A percentile compares a stretch with the other conserved stretches of the same genome.
Evolutionary conservation across 1,284 basidiomycete genomes (phyloP).

Genomic region (Microstroma glucosiphilum): DNA sequence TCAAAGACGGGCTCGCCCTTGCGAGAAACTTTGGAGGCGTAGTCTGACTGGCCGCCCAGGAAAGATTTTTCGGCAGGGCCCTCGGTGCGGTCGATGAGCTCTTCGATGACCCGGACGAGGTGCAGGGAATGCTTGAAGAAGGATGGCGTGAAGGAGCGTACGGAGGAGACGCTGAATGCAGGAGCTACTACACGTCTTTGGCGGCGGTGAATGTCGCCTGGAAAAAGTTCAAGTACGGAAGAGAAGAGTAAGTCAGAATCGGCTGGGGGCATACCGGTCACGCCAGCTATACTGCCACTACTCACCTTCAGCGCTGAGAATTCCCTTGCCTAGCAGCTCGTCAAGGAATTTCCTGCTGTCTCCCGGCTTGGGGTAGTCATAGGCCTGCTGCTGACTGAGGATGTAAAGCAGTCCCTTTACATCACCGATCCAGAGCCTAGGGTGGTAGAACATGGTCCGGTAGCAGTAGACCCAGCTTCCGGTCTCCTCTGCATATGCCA

Average conservation of each 20-base stretch:
- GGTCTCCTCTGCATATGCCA: slow-evolving; percentile 19
- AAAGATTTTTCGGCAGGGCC: slow-evolving; percentile 12
- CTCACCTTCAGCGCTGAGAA: slow-evolving; percentile 36
- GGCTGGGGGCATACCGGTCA: background rate
- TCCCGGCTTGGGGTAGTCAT: slow-evolving; percentile 42
- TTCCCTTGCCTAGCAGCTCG: slow-evolving; percentile 41
- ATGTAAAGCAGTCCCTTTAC: slow-evolving; percentile 38
- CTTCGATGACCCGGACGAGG: background rate
- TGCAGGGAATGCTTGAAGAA: slow-evolving; percentile 13
- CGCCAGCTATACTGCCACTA: background rate
- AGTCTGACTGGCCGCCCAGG: slow-evolving; percentile 11
- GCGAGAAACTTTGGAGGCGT: background rate
- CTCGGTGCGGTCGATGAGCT: slow-evolving; percentile 10
- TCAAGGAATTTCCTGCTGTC: slow-evolving; percentile 54
- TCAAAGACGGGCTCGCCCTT: slow-evolving; percentile 14
- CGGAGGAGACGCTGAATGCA: slow-evolving; percentile 33
- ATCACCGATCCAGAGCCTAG: slow-evolving; percentile 38
- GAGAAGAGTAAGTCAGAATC: background rate
- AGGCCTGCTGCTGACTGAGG: slow-evolving; percentile 19
- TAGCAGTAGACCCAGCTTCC: slow-evolving; percentile 31
- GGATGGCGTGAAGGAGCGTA: slow-evolving; percentile 27
- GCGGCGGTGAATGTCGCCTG: slow-evolving; percentile 30
- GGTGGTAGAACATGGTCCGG: slow-evolving; percentile 40
- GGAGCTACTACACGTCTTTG: slow-evolving; percentile 43
- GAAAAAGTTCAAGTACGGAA: background rate